Evolutionary conservation across 2,329 filamentous ascomycete species (phyloP).

Genomic region (Colletotrichum sp.): DNA sequence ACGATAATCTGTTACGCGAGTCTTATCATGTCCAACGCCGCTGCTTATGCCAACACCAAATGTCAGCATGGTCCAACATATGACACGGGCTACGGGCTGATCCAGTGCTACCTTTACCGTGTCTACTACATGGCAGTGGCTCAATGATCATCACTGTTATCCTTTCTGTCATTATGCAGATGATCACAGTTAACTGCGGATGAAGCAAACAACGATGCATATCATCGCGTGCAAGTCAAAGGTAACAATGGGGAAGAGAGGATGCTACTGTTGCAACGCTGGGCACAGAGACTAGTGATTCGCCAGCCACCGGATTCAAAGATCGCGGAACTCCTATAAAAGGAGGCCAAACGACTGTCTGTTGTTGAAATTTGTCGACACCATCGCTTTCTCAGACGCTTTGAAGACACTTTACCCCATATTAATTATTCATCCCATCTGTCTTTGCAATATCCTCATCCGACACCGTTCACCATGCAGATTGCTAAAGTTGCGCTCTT

Average conservation of each 20-base stretch:
- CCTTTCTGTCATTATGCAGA: no score
- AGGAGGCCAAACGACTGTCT: fast-evolving
- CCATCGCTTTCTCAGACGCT: neutral
- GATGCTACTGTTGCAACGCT: fast-evolving
- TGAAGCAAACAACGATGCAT: no score
- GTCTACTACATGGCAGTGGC: no score
- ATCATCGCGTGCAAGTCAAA: no score
- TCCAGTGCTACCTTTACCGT: neutral
- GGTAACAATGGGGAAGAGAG: neutral
- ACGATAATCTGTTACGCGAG: fast-evolving
- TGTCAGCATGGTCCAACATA: neutral
- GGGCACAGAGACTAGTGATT: fast-evolving
- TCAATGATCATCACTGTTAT: no score
- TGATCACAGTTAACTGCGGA: no score
- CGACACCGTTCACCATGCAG: neutral
- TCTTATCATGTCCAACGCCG: fast-evolving
- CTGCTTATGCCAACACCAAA: neutral
- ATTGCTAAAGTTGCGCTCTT: neutral
- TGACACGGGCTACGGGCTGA: neutral
- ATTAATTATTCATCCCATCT: neutral
- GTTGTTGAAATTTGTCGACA: neutral
- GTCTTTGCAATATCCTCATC: fast-evolving
- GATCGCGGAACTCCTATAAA: fast-evolving
- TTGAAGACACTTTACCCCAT: fast-evolving
- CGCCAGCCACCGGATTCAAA: fast-evolving